Conservation (phyloP, 2,329 filamentous ascomycete species). For the Davidsoniella neocaledoniae region DNA sequence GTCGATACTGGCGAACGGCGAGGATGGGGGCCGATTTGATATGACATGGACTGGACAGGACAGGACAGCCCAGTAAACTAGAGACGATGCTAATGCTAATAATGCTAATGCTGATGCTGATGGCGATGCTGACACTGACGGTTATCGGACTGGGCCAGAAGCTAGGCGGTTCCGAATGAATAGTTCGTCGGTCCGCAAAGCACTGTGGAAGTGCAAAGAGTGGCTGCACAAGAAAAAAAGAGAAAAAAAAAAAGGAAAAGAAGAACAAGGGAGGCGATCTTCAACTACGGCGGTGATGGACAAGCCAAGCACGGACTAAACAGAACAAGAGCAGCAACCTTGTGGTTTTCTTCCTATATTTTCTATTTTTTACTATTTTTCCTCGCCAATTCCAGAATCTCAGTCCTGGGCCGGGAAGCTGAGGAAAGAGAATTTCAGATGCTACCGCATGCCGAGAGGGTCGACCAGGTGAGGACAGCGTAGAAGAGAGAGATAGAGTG, state of each 20-base stretch:
- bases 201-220: constrained; percentile 3
- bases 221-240: neutral
- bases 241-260: constrained; percentile 4
- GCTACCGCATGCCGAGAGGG: constrained; percentile 8
- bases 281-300: neutral
- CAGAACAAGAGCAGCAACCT: neutral
- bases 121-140: constrained; percentile 2
- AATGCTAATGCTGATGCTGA: constrained; percentile 1
- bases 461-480: neutral
- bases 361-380: neutral
- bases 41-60: too few species aligned
- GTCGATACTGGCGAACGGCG: constrained; percentile 15
- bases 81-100: too few species aligned
- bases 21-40: neutral
- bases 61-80: too few species aligned
- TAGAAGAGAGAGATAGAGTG: too few species aligned
- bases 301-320: neutral
- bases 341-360: neutral
- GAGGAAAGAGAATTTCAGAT: constrained; percentile 5
- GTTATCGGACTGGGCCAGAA: constrained; percentile 7
- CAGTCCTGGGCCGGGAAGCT: constrained; percentile 1
- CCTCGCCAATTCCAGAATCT: constrained; percentile 3
- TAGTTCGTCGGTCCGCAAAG: neutral
- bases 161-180: constrained; percentile 5
- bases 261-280: neutral